Percentiles rank a stretch among this genome's conserved stretches.
phyloP scores from a whole-genome alignment of 2,329 filamentous ascomycete species.

The Xylariaceae sp. region DNA sequence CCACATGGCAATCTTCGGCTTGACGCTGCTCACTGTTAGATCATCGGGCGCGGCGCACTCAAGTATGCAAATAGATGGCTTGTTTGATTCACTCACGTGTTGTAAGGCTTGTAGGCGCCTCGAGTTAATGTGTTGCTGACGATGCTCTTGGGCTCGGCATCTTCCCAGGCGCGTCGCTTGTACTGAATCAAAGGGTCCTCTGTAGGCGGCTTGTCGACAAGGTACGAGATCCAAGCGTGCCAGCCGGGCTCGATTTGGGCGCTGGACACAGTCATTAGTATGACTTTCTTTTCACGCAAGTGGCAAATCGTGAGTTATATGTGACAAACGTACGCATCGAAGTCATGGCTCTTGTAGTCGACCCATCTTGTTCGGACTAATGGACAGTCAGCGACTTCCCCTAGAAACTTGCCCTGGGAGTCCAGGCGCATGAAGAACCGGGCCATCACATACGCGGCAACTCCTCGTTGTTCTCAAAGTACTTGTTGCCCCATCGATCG shows the following conservation, averaged over 20 bases:
- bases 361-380: slow-evolving; percentile 94
- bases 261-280: slow-evolving; percentile 36
- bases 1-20: slow-evolving; percentile 51
- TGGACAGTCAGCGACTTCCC: slow-evolving; percentile 11
- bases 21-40: slow-evolving; percentile 38
- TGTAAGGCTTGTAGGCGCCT: slow-evolving; percentile 88
- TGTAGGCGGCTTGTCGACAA: slow-evolving; percentile 78
- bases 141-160: slow-evolving; percentile 58
- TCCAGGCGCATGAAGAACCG: background rate
- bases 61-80: background rate
- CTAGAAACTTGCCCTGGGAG: background rate
- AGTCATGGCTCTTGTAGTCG: slow-evolving; percentile 87
- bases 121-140: slow-evolving; percentile 71
- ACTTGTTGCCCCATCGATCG: slow-evolving; percentile 96
- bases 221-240: slow-evolving; percentile 97
- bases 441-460: slow-evolving; percentile 64
- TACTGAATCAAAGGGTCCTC: slow-evolving; percentile 67
- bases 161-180: slow-evolving; percentile 69
- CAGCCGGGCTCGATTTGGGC: slow-evolving; percentile 90
- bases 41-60: slow-evolving; percentile 1
- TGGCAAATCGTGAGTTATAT: background rate
- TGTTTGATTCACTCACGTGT: slow-evolving; percentile 62
- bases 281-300: background rate
- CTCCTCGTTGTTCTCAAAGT: slow-evolving; percentile 92
- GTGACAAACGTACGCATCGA: slow-evolving; percentile 56